Percentiles rank a stretch among this genome's conserved stretches.
These are phyloP conservation scores for Fragilaria crotonensis DNA, from an alignment of 108 stramenopile species.

Conservation along the genomic window DNA sequence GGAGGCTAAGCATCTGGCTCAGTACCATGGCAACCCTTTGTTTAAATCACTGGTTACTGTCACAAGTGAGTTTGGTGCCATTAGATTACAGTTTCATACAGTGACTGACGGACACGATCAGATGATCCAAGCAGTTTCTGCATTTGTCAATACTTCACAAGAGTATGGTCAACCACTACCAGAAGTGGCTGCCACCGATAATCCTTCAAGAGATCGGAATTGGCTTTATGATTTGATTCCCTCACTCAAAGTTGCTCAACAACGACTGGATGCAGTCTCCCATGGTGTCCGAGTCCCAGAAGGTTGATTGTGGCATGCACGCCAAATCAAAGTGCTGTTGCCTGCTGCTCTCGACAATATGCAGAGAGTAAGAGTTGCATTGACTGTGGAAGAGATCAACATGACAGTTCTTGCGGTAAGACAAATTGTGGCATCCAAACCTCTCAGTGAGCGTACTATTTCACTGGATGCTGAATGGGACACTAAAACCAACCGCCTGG, in stretches of 20 bases:
- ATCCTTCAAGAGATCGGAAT: constrained; percentile 11
- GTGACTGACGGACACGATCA: too few relatives aligned
- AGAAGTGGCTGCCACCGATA: too few relatives aligned
- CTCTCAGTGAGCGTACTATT: constrained; percentile 1
- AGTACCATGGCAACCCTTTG: too few relatives aligned
- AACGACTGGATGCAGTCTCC: constrained; percentile 5
- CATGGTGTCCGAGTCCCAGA: neutral
- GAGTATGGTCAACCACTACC: too few relatives aligned
- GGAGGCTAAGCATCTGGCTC: too few relatives aligned
- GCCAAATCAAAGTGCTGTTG: too few relatives aligned
- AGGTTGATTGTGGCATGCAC: too few relatives aligned
- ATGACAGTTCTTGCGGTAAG: constrained; percentile 1
- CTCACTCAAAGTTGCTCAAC: constrained; percentile 11
- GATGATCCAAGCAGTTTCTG: too few relatives aligned
- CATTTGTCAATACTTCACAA: too few relatives aligned
- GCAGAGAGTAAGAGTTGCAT: neutral
- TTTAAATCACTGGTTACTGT: too few relatives aligned
- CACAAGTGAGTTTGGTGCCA: too few relatives aligned
- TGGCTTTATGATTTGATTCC: constrained; percentile 8
- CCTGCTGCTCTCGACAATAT: neutral
- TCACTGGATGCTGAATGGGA: constrained; percentile 20
- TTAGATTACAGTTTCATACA: too few relatives aligned
- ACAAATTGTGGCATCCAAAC: constrained; percentile 1
- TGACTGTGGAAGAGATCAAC: constrained; percentile 5
- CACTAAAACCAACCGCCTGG: neutral